phyloP scores from a whole-genome alignment of 495 filamentous ascomycete genomes.

The Echria macrotheca region DNA sequence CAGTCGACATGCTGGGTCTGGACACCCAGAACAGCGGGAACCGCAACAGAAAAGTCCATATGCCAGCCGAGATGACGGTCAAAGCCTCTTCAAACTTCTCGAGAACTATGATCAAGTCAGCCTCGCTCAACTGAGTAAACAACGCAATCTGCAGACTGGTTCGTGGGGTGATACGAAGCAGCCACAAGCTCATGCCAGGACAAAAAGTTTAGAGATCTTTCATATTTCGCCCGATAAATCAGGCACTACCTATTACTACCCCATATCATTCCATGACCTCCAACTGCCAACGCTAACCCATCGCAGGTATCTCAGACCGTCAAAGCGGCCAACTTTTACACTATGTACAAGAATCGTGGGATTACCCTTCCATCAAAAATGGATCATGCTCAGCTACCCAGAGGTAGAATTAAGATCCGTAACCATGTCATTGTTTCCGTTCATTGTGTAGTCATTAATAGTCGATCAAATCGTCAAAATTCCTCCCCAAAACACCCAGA shows the following conservation, averaged over 20 bases:
- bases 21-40: too few relatives aligned
- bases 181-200: too few relatives aligned
- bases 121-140: too few relatives aligned
- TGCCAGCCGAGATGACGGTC: too few relatives aligned
- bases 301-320: slow-evolving; percentile 23
- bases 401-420: slow-evolving; percentile 20
- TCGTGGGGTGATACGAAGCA: too few relatives aligned
- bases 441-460: slow-evolving; percentile 18
- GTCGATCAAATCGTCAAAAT: slow-evolving; percentile 14
- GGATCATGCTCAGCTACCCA: slow-evolving; percentile 8
- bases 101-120: too few relatives aligned
- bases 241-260: not conserved
- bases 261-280: not conserved
- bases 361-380: slow-evolving; percentile 12
- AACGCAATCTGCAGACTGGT: too few relatives aligned
- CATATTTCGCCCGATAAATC: too few relatives aligned
- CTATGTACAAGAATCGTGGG: slow-evolving; percentile 29
- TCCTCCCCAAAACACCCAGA: not conserved
- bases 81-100: too few relatives aligned
- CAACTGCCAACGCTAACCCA: slow-evolving; percentile 11
- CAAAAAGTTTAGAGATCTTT: not conserved
- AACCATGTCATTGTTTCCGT: slow-evolving; percentile 13
- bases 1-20: too few relatives aligned
- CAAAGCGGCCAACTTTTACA: slow-evolving; percentile 12
- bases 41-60: too few relatives aligned